Base-by-base conservation (phyloP, 306 rosid species). In the Hippophae tibetana region DNA sequence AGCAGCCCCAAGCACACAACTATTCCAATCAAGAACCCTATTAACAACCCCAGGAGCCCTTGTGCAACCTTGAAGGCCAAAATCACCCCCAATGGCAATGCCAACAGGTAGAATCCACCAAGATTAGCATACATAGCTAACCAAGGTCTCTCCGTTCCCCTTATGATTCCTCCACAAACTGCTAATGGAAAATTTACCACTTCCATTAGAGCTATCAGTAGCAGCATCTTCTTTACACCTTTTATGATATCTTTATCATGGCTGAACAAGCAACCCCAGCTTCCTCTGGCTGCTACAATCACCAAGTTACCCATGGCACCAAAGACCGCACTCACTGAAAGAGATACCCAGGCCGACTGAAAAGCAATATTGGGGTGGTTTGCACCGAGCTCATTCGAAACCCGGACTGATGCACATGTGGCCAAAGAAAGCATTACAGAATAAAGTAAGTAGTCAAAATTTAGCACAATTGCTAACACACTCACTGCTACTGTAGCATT, bases 141-240 rank as follows among this genome's bases (percentile, higher is more conserved):
- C 87, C 87, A 78, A 1, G 96, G 98, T 62, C 80, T 44, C 25
- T 83, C 93, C 0, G 92, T 81, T 40, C 95, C 98, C 23, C 96
- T 68, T 23, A 83, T 80, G 60, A 92, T 83, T 50, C 93, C 96
- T 31, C 96, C 96, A 60, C 92, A 81, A 56, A 83, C 89, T 4
- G 84, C 81, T 50, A 92, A 43, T 0, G 98, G 95, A 65, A 79
- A 92, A 64, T 92, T 92, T 41, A 80, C 85, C 40, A 85, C 74
- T 68, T 92, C 98, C 48, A 78, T 80, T 38, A 78, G 9, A 52
- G 96, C 89, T 93, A 92, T 87, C 43, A 87, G 25, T 64, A 73
- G n/a, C 89, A 92, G 62, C 56, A 72, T 83, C 78, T 78, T 87
- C 80, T 78, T 82, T 26, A 87, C 96, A 13, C 87, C 89, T 47